Evolutionary conservation across 345 rosid genomes (phyloP).

Genomic region (Eutrema yunnanense): DNA sequence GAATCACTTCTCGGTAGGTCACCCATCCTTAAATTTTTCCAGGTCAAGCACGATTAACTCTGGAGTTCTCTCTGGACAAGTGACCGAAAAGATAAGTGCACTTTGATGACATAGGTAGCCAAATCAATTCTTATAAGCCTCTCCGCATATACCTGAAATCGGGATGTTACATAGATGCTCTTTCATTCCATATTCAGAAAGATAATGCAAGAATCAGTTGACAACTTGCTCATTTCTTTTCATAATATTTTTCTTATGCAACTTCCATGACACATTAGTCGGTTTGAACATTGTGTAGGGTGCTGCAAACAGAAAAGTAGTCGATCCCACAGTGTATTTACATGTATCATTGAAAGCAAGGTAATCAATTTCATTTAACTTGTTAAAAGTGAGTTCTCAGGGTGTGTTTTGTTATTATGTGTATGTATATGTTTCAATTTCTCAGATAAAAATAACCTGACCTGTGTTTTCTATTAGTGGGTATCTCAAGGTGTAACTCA

Average conservation of each 20-base stretch:
- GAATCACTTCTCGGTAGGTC: too few species aligned
- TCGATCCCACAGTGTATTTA: conserved; percentile 98
- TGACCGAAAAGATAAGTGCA: too few species aligned
- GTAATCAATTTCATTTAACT: conserved; percentile 30
- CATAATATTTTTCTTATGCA: not conserved
- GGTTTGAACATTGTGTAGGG: conserved; percentile 47
- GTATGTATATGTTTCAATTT: not conserved
- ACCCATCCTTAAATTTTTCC: too few species aligned
- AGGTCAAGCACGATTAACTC: too few species aligned
- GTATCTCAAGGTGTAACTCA: conserved; percentile 93
- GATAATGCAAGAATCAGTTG: not conserved
- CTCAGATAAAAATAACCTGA: not conserved
- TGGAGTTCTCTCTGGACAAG: too few species aligned
- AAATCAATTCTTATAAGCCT: too few species aligned
- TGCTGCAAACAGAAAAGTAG: conserved; percentile 94
- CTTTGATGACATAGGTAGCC: too few species aligned
- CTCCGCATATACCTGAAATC: too few species aligned
- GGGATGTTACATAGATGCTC: not conserved
- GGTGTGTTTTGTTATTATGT: not conserved
- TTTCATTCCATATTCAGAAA: not conserved
- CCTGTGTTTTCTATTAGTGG: conserved; percentile 49
- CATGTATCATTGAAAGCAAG: conserved; percentile 92
- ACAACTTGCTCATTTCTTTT: not conserved
- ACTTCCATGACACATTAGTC: not conserved
- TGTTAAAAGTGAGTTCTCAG: not conserved